Evolutionary conservation across 129 eudicot species (phyloP).

Genomic region (Artemisia annua): DNA sequence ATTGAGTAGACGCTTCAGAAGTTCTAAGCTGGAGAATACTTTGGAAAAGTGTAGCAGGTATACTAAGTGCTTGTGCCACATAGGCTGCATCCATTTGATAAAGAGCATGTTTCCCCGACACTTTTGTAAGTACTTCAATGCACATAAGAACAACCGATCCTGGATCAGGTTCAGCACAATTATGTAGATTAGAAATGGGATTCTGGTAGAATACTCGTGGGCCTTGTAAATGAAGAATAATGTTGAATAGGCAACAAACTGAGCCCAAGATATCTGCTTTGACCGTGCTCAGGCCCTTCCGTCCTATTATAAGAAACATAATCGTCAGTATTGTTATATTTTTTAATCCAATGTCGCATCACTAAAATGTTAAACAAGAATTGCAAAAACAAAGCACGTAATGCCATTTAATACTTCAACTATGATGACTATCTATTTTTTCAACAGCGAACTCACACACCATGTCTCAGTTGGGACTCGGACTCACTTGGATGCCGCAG

Average conservation of each 20-base stretch:
- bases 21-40: constrained; percentile 41
- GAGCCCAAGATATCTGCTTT: constrained; percentile 52
- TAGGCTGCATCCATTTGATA: constrained; percentile 58
- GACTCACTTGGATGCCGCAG: too few species aligned
- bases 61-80: constrained; percentile 62
- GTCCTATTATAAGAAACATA: constrained; percentile 43
- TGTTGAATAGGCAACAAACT: constrained; percentile 71
- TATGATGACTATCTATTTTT: background rate
- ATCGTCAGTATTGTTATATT: constrained; percentile 18
- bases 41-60: constrained; percentile 69
- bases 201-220: constrained; percentile 45
- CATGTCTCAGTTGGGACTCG: too few species aligned
- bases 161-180: constrained; percentile 57
- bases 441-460: too few species aligned
- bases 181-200: constrained; percentile 15
- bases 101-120: constrained; percentile 64
- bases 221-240: constrained; percentile 69
- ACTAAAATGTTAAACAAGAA: background rate
- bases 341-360: background rate
- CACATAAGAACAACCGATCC: constrained; percentile 85
- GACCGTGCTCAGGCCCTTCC: constrained; percentile 51
- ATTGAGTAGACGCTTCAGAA: constrained; percentile 17
- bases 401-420: background rate
- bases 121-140: constrained; percentile 65
- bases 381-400: background rate